Evolutionary conservation across 2,329 filamentous ascomycete genomes (phyloP).

Genomic region (Aspergillus eucalypticola): DNA sequence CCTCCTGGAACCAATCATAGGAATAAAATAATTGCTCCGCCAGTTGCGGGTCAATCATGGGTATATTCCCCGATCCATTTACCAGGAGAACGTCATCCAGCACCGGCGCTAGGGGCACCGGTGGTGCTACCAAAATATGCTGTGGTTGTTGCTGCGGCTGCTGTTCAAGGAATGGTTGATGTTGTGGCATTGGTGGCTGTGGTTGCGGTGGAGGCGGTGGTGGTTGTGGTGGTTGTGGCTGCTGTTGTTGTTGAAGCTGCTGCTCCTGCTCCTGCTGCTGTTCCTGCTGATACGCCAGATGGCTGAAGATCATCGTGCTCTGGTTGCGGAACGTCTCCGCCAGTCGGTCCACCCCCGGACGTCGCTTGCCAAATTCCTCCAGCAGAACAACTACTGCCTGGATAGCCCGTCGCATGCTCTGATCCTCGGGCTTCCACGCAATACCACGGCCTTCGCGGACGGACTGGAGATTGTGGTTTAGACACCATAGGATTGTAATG

Average conservation of each 20-base stretch:
- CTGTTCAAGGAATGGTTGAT: conserved; percentile 6
- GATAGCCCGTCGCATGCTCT: conserved; percentile 39
- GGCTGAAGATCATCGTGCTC: conserved; percentile 40
- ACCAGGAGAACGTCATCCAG: conserved; percentile 39
- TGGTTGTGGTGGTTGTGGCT: conserved; percentile 17
- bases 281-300: conserved; percentile 38
- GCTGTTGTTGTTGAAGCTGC: conserved; percentile 19
- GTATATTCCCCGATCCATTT: conserved; percentile 31
- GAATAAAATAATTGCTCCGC: conserved; percentile 41
- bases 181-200: background rate
- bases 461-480: conserved; percentile 41
- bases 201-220: conserved; percentile 14
- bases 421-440: conserved; percentile 39
- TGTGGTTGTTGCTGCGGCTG: conserved; percentile 13
- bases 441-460: conserved; percentile 31
- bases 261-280: conserved; percentile 24
- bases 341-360: conserved; percentile 39
- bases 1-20: conserved; percentile 43
- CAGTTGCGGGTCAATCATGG: conserved; percentile 38
- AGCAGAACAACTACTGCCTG: conserved; percentile 40
- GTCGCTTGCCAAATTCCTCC: conserved; percentile 42
- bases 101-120: conserved; percentile 35
- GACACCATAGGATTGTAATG: conserved; percentile 43
- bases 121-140: conserved; percentile 20
- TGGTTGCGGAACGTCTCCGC: conserved; percentile 42